phyloP scores from a whole-genome alignment of 768 basidiomycete genomes.

The Xerocomellus intermedius region DNA sequence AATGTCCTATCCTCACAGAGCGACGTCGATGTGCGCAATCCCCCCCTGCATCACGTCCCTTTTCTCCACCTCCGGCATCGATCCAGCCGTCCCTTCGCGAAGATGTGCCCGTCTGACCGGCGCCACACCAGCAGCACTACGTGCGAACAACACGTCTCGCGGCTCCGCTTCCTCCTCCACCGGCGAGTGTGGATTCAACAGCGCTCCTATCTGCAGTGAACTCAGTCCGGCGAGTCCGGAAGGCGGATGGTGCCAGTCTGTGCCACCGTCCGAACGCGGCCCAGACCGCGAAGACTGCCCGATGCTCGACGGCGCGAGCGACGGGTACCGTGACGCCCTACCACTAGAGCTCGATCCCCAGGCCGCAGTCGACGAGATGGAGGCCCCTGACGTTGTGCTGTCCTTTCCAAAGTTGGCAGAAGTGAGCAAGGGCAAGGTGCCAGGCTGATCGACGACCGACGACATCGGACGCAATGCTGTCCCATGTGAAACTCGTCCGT shows the following conservation, averaged over 20 bases:
- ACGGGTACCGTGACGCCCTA: conserved; percentile 28
- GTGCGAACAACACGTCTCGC: background rate
- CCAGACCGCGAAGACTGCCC: conserved; percentile 5
- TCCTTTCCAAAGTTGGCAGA: conserved; percentile 28
- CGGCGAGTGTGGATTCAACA: conserved; percentile 25
- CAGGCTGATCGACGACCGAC: background rate
- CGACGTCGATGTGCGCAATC: conserved; percentile 28
- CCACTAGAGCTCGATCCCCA: conserved; percentile 17
- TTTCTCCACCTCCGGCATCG: conserved; percentile 23
- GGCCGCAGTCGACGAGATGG: conserved; percentile 14
- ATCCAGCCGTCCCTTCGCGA: conserved; percentile 16
- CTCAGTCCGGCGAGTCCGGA: conserved; percentile 22
- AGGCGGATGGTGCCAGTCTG: conserved; percentile 28
- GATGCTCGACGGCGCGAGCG: conserved; percentile 22
- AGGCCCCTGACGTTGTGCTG: conserved; percentile 13
- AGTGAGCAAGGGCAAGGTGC: conserved; percentile 21
- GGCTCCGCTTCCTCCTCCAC: conserved; percentile 9
- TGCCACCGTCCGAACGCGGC: conserved; percentile 10
- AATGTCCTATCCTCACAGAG: conserved; percentile 12
- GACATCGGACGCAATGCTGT: conserved; percentile 7
- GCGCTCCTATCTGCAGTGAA: conserved; percentile 8
- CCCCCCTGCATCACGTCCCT: conserved; percentile 19
- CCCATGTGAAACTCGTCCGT: conserved; percentile 10
- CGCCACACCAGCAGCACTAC: background rate
- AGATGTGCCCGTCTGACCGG: conserved; percentile 20